These are phyloP conservation scores for Epichloe hybrida DNA, from an alignment of 2,329 filamentous ascomycete genomes.

Conservation along the genomic window DNA sequence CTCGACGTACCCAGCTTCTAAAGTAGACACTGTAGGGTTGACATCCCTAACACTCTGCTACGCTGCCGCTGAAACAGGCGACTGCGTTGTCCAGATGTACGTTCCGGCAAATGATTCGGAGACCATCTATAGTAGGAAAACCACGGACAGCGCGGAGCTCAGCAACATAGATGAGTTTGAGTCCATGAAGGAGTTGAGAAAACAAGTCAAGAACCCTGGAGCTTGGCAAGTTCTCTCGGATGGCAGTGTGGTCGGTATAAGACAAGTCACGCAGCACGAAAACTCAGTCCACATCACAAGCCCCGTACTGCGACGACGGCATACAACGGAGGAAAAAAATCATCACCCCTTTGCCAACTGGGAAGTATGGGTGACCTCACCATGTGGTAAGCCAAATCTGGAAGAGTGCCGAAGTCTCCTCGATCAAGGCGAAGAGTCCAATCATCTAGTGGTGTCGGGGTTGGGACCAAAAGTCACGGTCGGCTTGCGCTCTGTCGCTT, in stretches of 20 bases:
- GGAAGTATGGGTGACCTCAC: conserved; percentile 42
- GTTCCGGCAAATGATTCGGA: conserved; percentile 35
- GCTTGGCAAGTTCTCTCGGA: conserved; percentile 48
- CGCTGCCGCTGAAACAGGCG: conserved; percentile 41
- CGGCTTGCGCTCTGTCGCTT: conserved; percentile 50
- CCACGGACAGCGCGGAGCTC: conserved; percentile 21
- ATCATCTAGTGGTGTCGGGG: conserved; percentile 49
- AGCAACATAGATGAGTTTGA: conserved; percentile 34
- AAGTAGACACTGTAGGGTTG: conserved; percentile 42
- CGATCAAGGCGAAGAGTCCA: conserved; percentile 25
- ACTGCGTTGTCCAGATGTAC: conserved; percentile 54
- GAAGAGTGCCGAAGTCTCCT: conserved; percentile 34
- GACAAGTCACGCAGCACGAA: conserved; percentile 25
- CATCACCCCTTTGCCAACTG: conserved; percentile 19
- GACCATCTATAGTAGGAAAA: conserved; percentile 41
- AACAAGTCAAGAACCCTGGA: conserved; percentile 48
- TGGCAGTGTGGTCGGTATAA: conserved; percentile 50
- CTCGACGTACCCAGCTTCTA: conserved; percentile 23
- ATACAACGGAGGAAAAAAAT: not conserved
- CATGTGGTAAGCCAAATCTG: conserved; percentile 28
- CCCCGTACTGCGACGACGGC: conserved; percentile 1
- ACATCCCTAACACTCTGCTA: conserved; percentile 53
- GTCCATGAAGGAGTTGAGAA: conserved; percentile 32
- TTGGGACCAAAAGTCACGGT: conserved; percentile 52
- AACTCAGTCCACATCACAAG: not conserved